Conservation (phyloP, 768 basidiomycete genomes). For the Mycena amicta region DNA sequence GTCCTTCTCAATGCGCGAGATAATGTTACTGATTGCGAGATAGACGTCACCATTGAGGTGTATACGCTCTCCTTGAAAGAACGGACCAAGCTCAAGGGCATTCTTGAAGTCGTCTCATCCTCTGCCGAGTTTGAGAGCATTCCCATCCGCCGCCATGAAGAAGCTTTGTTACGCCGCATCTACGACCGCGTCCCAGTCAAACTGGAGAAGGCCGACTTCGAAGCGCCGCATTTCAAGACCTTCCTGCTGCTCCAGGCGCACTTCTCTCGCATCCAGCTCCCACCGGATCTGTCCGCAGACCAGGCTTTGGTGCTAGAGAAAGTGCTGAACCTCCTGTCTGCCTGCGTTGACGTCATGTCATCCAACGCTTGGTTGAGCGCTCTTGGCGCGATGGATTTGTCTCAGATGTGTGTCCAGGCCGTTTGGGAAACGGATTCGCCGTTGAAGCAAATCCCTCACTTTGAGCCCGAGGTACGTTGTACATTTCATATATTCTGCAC, state of each 20-base stretch:
- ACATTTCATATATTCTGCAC: background rate
- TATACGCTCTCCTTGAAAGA: conserved; percentile 95
- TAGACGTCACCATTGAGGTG: conserved; percentile 95
- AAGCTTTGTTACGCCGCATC: conserved; percentile 78
- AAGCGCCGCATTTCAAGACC: conserved; percentile 97
- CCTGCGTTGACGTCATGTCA: conserved; percentile 97
- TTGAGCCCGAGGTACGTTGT: conserved; percentile 76
- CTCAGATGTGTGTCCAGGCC: conserved; percentile 98
- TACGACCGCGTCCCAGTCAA: conserved; percentile 98
- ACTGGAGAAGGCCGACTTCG: conserved; percentile 78
- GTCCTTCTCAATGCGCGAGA: conserved; percentile 28
- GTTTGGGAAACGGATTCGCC: conserved; percentile 98
- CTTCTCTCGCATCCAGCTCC: conserved; percentile 90
- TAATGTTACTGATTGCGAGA: conserved; percentile 10
- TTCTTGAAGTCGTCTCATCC: conserved; percentile 95
- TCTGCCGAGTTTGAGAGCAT: conserved; percentile 95
- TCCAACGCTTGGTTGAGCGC: conserved; percentile 96
- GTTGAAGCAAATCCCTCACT: conserved; percentile 94
- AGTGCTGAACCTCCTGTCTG: conserved; percentile 86
- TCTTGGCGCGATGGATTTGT: conserved; percentile 94
- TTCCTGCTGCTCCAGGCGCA: conserved; percentile 96
- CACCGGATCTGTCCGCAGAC: conserved; percentile 92
- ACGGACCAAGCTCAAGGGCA: conserved; percentile 93
- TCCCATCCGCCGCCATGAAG: conserved; percentile 95
- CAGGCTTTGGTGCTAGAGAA: conserved; percentile 87